phyloP scores from a whole-genome alignment of 805 yeast species.

The Middelhovenomyces tepae region DNA sequence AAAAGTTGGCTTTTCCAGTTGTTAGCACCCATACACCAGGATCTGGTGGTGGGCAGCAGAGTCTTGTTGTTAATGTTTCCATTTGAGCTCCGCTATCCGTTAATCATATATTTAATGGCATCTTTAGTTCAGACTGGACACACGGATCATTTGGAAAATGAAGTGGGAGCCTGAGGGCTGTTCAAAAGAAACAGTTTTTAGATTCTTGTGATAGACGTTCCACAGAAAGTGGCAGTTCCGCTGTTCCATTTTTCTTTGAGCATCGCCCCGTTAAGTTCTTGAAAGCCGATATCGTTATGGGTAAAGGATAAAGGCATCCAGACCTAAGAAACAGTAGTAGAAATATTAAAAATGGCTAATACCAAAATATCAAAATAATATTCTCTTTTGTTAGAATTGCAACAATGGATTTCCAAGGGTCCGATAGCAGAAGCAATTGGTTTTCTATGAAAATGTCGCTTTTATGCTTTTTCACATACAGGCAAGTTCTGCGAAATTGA shows the following conservation, averaged over 20 bases:
- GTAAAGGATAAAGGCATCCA: no score
- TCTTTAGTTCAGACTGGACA: conserved; percentile 17
- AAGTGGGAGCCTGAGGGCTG: conserved; percentile 29
- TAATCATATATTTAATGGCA: conserved; percentile 11
- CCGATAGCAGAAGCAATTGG: no score
- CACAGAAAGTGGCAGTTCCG: conserved; percentile 21
- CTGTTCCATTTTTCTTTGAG: conserved; percentile 21
- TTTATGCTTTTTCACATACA: no score
- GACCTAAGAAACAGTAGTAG: no score
- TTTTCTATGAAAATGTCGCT: no score
- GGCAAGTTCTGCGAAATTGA: no score
- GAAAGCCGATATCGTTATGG: no score
- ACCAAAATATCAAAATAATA: no score
- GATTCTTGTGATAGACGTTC: conserved; percentile 19
- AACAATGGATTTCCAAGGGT: no score
- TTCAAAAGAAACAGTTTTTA: conserved; percentile 27
- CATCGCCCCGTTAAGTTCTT: no score
- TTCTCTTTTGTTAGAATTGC: no score
- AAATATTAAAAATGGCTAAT: no score
- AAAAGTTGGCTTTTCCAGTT: conserved; percentile 23
- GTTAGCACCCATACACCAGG: conserved; percentile 28
- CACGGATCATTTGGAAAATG: conserved; percentile 27
- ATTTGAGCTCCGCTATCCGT: conserved; percentile 18
- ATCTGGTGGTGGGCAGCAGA: conserved; percentile 20
- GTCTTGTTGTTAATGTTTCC: conserved; percentile 14